Evolutionary conservation across 225 moss, liverwort and hornwort genomes (phyloP), one percentile per base, ranked within the genome.

Genomic region (Polytrichum formosum): DNA sequence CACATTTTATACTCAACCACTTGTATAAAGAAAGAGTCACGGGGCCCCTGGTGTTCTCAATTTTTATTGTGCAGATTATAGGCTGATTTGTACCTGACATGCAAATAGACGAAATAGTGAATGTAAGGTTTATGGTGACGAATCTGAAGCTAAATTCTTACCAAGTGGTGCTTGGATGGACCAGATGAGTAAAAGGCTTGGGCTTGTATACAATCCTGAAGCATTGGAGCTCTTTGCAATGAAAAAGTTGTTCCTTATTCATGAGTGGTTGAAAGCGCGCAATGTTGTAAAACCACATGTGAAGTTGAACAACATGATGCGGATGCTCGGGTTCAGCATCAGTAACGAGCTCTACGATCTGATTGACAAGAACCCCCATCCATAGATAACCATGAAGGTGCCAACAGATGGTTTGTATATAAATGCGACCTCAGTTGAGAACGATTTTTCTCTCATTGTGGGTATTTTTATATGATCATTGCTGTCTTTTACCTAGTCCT

Each of bases 191-290:
- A 98, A 84, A 77, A 87, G 74, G 62, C 74, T 83, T 18, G 98
- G 98, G 28, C 83, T 98, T 35, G 94, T 98, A 26, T 98, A 83
- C 73, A 98, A 98, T 63, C 98, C 98, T 4, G 98, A 98, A 84
- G 98, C 98, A 21, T 72, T 98, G 74, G 98, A 98, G 70, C 66
- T 98, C 53, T 98, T 92, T 69, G 91, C 85, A 28, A 98, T 98
- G 98, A 84, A 77, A 80, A 98, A 98, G 73, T 62, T 98, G 29
- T 98, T 98, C 73, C n/a, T 87, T 13, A 68, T 94, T 30, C 84
- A 85, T 28, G 82, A 85, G 66, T 98, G 94, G 94, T 87, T 98
- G 18, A 86, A 81, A 70, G 90, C 82, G 1, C 88, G 90, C 6
- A 83, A 92, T 18, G 71, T 98, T 26, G 63, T 78, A 7, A 91